Base-by-base conservation (phyloP, 2,329 filamentous ascomycete genomes). In the Tothia fuscella region DNA sequence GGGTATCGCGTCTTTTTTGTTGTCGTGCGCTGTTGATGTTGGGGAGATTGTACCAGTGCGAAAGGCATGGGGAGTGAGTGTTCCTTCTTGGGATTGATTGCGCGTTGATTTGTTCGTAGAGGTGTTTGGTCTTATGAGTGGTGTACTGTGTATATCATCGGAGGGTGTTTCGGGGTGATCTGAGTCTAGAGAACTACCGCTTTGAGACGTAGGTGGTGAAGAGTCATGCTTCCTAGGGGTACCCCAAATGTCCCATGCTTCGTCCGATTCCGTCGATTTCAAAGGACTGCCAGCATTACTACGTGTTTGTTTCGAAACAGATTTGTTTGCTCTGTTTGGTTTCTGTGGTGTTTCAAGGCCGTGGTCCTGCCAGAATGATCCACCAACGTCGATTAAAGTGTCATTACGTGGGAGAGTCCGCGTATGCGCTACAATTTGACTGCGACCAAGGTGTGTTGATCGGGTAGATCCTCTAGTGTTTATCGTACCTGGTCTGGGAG, bases 241-340 rank as follows among this genome's bases (percentile, higher is more conserved):
- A 57, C 57, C 71, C 72, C 72, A 75, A 43, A 59, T 63, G 54
- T 71, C 71, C 71, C 71, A 75, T 41, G 59, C 59, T 48, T 67
- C 65, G 35, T 60, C 65, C 54, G 53, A 57, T 53, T 53, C 51
- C 47, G 49, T 56, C 50, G 56, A 56, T 48, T 45, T 54, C 21
- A 41, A 19, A 6, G 42, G 38, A 12, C 29, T 24, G 17, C 20
- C 34, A 16, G 17, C 47, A 48, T 50, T 52, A 49, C 49, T 57
- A 55, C 46, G 51, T 54, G n/a, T 55, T 50, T 50, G 61, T 60
- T 51, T 58, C 62, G 41, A 57, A 56, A 50, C 61, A 64, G 49
- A 54, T 53, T 43, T 53, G 47, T 49, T 51, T 47, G 41, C 49
- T 52, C 47, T 42, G 10, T 16, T 16, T 4, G 42, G 17, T 50